Conservation (phyloP, 208 protist species). For the Vickermania ingenoplastis region DNA sequence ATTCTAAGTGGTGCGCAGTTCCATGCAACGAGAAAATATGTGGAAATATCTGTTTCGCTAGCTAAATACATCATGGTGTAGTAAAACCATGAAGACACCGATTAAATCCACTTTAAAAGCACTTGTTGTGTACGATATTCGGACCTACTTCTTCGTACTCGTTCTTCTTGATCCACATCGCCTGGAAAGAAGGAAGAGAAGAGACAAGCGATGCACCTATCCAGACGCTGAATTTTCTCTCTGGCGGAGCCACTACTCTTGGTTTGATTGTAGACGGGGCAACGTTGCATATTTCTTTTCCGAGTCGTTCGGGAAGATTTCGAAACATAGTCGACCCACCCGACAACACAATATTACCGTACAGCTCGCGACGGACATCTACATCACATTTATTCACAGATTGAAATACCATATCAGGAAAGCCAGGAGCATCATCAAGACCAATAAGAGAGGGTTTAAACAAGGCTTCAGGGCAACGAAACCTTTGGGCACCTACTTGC, state of each 20-base stretch:
- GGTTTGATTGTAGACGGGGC: slow-evolving; percentile 95
- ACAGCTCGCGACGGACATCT: slow-evolving; percentile 93
- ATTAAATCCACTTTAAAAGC: slow-evolving; percentile 92
- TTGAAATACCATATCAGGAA: slow-evolving; percentile 95
- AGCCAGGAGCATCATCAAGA: slow-evolving; percentile 90
- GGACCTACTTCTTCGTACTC: slow-evolving; percentile 98
- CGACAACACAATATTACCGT: slow-evolving; percentile 94
- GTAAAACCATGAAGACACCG: background rate
- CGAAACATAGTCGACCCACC: slow-evolving; percentile 96
- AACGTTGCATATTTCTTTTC: slow-evolving; percentile 92
- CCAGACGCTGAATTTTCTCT: slow-evolving; percentile 98
- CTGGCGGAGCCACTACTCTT: slow-evolving; percentile 93
- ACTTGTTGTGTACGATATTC: slow-evolving; percentile 97
- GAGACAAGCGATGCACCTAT: slow-evolving; percentile 98
- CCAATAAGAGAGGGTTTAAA: slow-evolving; percentile 95
- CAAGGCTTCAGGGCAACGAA: slow-evolving; percentile 93
- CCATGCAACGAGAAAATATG: too few relatives aligned
- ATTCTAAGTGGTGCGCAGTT: too few relatives aligned
- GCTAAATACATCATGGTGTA: background rate
- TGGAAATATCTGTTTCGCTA: too few relatives aligned
- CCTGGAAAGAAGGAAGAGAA: slow-evolving; percentile 95
- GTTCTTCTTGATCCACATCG: slow-evolving; percentile 98
- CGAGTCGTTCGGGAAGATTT: slow-evolving; percentile 95
- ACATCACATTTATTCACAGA: slow-evolving; percentile 96
- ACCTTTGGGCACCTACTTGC: slow-evolving; percentile 75